Conservation (phyloP, 2,329 filamentous ascomycete genomes). For the Gaeumannomyces tritici region DNA sequence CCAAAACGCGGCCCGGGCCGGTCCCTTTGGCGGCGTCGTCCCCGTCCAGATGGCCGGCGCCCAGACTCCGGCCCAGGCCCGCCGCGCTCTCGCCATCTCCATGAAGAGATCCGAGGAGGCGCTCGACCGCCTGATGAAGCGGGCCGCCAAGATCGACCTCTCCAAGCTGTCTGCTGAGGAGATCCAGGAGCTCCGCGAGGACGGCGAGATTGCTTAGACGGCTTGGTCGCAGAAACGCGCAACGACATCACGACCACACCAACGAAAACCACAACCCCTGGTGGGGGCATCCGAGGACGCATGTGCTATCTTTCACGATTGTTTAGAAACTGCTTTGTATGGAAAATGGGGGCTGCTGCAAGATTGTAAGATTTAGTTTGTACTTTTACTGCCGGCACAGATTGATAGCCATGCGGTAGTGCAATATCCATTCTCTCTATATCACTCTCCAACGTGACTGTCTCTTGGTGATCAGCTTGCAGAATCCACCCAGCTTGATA, state of each 20-base stretch:
- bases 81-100: slow-evolving; percentile 15
- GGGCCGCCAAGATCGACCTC: slow-evolving; percentile 7
- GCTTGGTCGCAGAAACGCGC: neutral
- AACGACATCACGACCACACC: too few species aligned
- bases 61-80: slow-evolving; percentile 10
- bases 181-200: slow-evolving; percentile 11
- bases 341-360: neutral
- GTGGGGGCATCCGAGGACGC: neutral
- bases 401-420: neutral
- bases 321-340: too few species aligned
- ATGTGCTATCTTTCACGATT: too few species aligned
- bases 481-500: neutral
- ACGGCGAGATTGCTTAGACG: slow-evolving; percentile 10
- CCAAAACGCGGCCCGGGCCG: slow-evolving; percentile 49
- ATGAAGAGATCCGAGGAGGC: slow-evolving; percentile 15
- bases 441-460: neutral
- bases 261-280: too few species aligned
- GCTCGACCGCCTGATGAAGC: slow-evolving; percentile 7
- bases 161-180: slow-evolving; percentile 9
- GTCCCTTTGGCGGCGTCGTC: slow-evolving; percentile 45
- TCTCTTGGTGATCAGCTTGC: neutral
- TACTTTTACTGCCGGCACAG: neutral
- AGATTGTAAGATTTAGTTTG: neutral
- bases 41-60: slow-evolving; percentile 18
- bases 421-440: slow-evolving; percentile 2